Evolutionary conservation across 2,329 filamentous ascomycete genomes (phyloP).

Genomic region (Fusarium humuli): DNA sequence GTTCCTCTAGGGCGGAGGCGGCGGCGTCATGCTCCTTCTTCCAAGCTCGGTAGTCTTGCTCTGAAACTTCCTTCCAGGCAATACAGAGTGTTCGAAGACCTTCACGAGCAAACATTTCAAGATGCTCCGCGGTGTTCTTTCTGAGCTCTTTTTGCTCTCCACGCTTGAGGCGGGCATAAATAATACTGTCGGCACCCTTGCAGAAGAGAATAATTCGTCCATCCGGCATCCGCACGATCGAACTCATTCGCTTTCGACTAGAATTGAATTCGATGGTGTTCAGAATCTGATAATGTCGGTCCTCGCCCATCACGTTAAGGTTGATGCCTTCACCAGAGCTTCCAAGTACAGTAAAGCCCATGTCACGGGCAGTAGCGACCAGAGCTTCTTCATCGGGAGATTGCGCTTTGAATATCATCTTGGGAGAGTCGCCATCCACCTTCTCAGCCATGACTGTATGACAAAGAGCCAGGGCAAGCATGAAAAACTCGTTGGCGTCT

Average conservation of each 20-base stretch:
- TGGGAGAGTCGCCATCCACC: constrained; percentile 88
- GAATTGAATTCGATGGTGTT: constrained; percentile 99
- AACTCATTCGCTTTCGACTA: constrained; percentile 95
- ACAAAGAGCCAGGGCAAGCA: constrained; percentile 94
- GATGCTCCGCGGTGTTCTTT: constrained; percentile 86
- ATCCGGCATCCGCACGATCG: constrained; percentile 94
- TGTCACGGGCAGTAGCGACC: constrained; percentile 92
- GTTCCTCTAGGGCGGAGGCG: constrained; percentile 82
- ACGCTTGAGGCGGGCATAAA: constrained; percentile 88
- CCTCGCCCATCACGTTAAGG: constrained; percentile 87
- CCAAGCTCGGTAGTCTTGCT: constrained; percentile 88
- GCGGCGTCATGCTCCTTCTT: constrained; percentile 90
- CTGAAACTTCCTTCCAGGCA: constrained; percentile 81
- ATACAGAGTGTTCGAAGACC: constrained; percentile 95
- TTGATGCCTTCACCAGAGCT: constrained; percentile 83
- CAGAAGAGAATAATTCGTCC: constrained; percentile 91
- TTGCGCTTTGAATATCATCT: constrained; percentile 95
- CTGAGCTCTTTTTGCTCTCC: constrained; percentile 89
- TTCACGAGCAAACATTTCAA: constrained; percentile 97
- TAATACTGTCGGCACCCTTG: constrained; percentile 97
- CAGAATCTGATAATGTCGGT: constrained; percentile 85
- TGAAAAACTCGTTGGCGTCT: constrained; percentile 85
- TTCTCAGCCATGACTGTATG: constrained; percentile 96
- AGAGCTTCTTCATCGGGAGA: constrained; percentile 96
- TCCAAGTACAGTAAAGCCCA: constrained; percentile 92